Percentiles rank a stretch among this genome's conserved stretches.
phyloP scores from a whole-genome alignment of 2,329 filamentous ascomycete genomes.

The Curvularia lunata region DNA sequence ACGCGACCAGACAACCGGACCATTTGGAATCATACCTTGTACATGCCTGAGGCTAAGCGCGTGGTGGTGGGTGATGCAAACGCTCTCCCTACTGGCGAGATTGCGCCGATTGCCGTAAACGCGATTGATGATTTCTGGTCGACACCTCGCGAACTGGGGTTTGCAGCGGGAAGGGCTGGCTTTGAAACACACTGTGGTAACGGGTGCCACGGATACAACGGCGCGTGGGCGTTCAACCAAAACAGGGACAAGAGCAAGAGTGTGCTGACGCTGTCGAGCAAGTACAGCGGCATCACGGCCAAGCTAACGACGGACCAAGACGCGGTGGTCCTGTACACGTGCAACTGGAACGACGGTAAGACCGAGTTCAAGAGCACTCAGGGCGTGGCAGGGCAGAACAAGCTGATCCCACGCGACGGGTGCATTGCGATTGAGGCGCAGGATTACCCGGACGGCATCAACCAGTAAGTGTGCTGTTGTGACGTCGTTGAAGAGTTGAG shows the following conservation, averaged over 20 bases:
- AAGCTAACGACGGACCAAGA: constrained; percentile 43
- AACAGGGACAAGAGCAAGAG: constrained; percentile 31
- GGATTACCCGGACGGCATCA: constrained; percentile 46
- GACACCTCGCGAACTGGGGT: constrained; percentile 41
- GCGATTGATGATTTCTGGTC: constrained; percentile 43
- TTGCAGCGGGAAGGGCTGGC: constrained; percentile 31
- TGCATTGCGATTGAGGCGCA: constrained; percentile 46
- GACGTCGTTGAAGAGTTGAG: constrained; percentile 5
- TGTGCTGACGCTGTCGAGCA: constrained; percentile 38
- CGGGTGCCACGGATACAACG: constrained; percentile 47
- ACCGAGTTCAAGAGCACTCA: constrained; percentile 45
- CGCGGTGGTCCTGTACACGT: constrained; percentile 43
- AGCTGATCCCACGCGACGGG: constrained; percentile 42
- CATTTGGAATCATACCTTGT: constrained; percentile 44
- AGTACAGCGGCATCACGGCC: constrained; percentile 43
- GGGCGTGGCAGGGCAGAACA: constrained; percentile 37
- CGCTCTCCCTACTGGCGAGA: constrained; percentile 42
- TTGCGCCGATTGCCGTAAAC: constrained; percentile 32
- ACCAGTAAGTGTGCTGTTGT: constrained; percentile 36
- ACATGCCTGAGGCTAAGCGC: constrained; percentile 40
- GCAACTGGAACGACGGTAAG: constrained; percentile 48
- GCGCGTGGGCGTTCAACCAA: constrained; percentile 40
- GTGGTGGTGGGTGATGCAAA: constrained; percentile 37
- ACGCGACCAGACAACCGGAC: constrained; percentile 39
- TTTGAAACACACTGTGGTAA: constrained; percentile 44